These are phyloP conservation scores for Gardenia jasminoides DNA, from an alignment of 257 asterid species.

Conservation along the genomic window DNA sequence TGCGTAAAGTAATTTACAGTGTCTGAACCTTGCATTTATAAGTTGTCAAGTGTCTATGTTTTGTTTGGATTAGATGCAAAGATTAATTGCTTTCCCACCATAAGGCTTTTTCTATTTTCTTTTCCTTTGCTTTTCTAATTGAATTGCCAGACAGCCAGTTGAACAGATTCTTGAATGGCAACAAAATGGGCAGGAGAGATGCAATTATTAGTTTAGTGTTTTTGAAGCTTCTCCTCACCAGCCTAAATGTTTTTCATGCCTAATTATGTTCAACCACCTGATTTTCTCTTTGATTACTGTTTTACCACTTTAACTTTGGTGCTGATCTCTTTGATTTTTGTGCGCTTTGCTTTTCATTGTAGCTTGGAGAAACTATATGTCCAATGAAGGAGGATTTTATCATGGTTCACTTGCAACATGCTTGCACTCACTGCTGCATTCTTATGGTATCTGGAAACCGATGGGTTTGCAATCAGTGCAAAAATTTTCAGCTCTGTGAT, in stretches of 20 bases:
- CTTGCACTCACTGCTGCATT: conserved; percentile 89
- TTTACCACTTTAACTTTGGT: background rate
- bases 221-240: background rate
- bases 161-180: background rate
- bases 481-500: conserved; percentile 82
- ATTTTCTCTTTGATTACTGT: background rate
- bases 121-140: background rate
- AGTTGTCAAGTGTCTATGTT: too few relatives aligned
- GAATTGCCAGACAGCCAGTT: background rate
- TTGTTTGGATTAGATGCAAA: background rate
- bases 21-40: conserved; percentile 4
- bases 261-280: background rate
- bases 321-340: conserved; percentile 17
- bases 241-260: background rate
- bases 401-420: conserved; percentile 94
- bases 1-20: conserved; percentile 68
- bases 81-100: background rate
- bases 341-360: conserved; percentile 23
- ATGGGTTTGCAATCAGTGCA: conserved; percentile 90
- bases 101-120: background rate
- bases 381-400: conserved; percentile 98
- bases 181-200: background rate
- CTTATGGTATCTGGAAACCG: conserved; percentile 85
- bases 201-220: background rate
- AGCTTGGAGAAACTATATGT: conserved; percentile 96